A percentile compares a stretch with the other conserved stretches of the same genome.
These are phyloP conservation scores for Parathielavia hyrcaniae DNA, from an alignment of 495 filamentous ascomycete genomes.

Conservation along the genomic window DNA sequence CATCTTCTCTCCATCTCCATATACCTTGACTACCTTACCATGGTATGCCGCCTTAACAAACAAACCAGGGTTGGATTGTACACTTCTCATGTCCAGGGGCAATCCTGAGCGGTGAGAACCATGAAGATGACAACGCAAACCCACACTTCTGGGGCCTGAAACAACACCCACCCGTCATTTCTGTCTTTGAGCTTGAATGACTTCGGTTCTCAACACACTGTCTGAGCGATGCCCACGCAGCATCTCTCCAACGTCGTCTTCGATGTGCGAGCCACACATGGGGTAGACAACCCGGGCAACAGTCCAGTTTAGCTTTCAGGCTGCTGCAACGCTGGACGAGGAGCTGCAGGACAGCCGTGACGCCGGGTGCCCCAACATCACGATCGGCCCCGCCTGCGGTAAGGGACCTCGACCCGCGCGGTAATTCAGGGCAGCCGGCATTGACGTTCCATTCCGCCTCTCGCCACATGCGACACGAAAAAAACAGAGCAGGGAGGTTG, in stretches of 20 bases:
- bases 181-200: not conserved
- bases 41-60: no score
- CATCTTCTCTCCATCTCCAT: no score
- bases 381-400: not conserved
- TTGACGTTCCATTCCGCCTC: constrained; percentile 1
- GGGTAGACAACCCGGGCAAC: not conserved
- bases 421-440: constrained; percentile 8
- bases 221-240: not conserved
- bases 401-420: constrained; percentile 2
- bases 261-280: not conserved
- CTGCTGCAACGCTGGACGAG: not conserved
- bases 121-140: not conserved
- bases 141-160: not conserved
- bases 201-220: not conserved
- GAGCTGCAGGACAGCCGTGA: not conserved
- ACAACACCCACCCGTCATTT: constrained; percentile 1
- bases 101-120: not conserved
- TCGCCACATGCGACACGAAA: constrained; percentile 1
- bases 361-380: not conserved
- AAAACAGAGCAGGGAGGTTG: not conserved
- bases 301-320: not conserved
- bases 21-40: no score
- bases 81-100: not conserved
- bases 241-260: not conserved
- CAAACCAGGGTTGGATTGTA: no score